A percentile compares a stretch with the other conserved stretches of the same genome.
Evolutionary conservation across 768 basidiomycete genomes (phyloP).

Genomic region (Mycena olivaceomarginata): DNA sequence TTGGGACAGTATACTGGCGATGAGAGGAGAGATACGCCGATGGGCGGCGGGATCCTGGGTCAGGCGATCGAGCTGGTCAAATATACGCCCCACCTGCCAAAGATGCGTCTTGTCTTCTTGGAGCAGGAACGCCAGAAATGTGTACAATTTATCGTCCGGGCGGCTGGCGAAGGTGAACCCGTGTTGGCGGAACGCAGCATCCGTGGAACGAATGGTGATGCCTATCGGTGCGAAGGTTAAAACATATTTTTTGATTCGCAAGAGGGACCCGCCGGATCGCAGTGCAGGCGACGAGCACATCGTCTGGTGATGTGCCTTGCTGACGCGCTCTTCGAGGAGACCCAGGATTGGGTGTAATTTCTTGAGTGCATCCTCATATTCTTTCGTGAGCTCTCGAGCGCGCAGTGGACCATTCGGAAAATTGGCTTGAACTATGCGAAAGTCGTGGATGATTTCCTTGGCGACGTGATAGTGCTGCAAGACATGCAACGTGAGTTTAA

Average conservation of each 20-base stretch:
- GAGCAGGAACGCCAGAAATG: conserved; percentile 17
- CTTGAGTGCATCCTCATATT: conserved; percentile 25
- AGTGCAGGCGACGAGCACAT: background rate
- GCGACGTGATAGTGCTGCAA: conserved; percentile 32
- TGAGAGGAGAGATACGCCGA: conserved; percentile 22
- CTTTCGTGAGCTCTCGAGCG: conserved; percentile 19
- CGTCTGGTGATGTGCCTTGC: conserved; percentile 3
- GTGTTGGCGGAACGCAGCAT: conserved; percentile 9
- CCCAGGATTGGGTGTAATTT: conserved; percentile 20
- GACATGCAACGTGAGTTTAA: background rate
- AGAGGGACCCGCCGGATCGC: too few relatives aligned
- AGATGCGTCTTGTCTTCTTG: conserved; percentile 19
- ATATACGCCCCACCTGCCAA: conserved; percentile 21
- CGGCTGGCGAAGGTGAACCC: background rate
- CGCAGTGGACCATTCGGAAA: conserved; percentile 19
- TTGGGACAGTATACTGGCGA: conserved; percentile 22
- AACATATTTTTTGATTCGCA: too few relatives aligned
- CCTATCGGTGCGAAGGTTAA: too few relatives aligned
- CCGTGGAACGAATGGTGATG: background rate
- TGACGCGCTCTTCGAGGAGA: conserved; percentile 7
- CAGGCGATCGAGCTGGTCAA: conserved; percentile 36
- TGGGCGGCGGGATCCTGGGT: conserved; percentile 15
- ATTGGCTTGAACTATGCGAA: conserved; percentile 2
- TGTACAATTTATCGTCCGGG: conserved; percentile 10
- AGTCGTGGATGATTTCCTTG: conserved; percentile 8